phyloP scores from a whole-genome alignment of 192 early-diverging fungal genomes.

The Backusella macrospora region DNA sequence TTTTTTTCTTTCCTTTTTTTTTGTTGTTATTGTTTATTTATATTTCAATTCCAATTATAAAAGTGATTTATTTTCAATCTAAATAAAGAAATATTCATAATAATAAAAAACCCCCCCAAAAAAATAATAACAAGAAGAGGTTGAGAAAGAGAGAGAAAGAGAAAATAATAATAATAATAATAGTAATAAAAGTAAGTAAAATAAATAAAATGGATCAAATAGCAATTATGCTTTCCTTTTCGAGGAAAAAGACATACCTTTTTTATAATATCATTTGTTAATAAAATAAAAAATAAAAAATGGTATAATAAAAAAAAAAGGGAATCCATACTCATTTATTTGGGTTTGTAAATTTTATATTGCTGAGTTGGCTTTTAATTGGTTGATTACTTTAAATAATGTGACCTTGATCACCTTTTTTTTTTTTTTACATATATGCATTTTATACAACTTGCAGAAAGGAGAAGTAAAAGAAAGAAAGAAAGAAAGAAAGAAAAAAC shows the following conservation, averaged over 20 bases:
- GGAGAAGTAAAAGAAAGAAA: neutral
- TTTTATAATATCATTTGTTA: neutral
- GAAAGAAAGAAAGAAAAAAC: no score
- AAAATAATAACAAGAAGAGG: neutral
- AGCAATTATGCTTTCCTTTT: neutral
- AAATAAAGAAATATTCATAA: constrained; percentile 7
- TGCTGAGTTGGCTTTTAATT: neutral
- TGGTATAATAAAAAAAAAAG: neutral
- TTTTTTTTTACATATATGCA: neutral
- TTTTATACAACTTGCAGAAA: neutral
- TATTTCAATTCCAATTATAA: neutral
- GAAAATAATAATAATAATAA: neutral
- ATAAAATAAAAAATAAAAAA: no score
- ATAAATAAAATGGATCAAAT: no score
- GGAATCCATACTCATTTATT: neutral
- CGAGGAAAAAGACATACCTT: constrained; percentile 4
- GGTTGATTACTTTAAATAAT: neutral
- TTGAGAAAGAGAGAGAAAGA: neutral
- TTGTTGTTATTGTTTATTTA: neutral
- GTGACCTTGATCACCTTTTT: neutral
- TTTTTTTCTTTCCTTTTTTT: neutral
- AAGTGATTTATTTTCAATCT: neutral
- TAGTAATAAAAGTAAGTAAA: no score
- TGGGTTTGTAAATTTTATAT: neutral
- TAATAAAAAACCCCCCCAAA: neutral